Base-by-base conservation (phyloP, 2,329 filamentous ascomycete genomes). In the Fulvia fulva region DNA sequence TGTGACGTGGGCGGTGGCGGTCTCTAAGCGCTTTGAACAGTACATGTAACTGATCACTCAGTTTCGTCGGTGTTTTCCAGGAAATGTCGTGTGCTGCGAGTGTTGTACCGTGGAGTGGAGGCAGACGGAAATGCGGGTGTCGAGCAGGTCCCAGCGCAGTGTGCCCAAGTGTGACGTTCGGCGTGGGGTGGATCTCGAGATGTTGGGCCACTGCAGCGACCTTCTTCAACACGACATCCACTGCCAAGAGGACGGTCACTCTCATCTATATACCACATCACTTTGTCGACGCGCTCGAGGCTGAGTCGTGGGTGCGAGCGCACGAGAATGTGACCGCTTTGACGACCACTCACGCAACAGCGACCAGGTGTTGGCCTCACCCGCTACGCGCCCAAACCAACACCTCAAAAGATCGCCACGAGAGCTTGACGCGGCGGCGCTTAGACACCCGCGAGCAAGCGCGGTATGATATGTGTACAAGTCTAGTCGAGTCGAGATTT, bases 401-500 rank as follows among this genome's bases (percentile, higher is more conserved):
- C 44, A n/a, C 21, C 44, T 47, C 25, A 6, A 25, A 23, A 11
- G 34, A 16, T 41, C 34, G 34, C 16, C 34, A 41, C 14, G 11
- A 23, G 44, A 47, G 44, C 44, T 47, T 25, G 44, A 23, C 47
- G 47, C 47, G 47, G 23, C 47, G 47, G 47, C 47, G 47, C 47
- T 50, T 50, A 50, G 26, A 32, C 23, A 50, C 5, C 47, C 47
- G 47, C 47, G 47, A 28, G 11, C 8, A 50, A 32, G 47, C 25
- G 26, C 47, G 47, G 12, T 30, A 26, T 47, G 44, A n/a, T 25
- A 23, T 25, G 25, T 23, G 12, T 47, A 25, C 44, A 47, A 23
- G 23, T 14, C 37, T n/a, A 41, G 26, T 50, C 47, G 55, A 57
- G 55, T 57, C 55, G 55, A 57, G 55, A 57, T 57, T 41, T 28